Percentiles rank a stretch among this genome's conserved stretches.
Evolutionary conservation across 73 alveolate genomes (phyloP).

Genomic region (Durusdinium trenchii): DNA sequence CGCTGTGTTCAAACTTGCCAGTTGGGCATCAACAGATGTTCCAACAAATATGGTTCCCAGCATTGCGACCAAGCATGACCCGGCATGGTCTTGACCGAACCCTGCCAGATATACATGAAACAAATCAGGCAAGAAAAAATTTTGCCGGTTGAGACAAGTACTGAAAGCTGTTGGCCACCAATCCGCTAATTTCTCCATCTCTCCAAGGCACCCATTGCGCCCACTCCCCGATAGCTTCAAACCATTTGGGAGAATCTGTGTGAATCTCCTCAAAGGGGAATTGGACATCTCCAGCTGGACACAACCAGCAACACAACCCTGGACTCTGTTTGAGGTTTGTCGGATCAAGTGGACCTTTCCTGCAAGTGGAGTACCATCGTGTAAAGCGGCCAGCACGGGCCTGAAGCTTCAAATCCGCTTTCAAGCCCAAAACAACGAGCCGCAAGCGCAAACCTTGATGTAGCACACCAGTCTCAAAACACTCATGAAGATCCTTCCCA

Average conservation of each 20-base stretch:
- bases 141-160: neutral
- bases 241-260: neutral
- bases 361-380: neutral
- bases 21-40: neutral
- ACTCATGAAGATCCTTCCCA: neutral
- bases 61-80: conserved; percentile 26
- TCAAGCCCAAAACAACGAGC: neutral
- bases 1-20: neutral
- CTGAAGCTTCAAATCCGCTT: conserved; percentile 17
- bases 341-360: neutral
- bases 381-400: conserved; percentile 26
- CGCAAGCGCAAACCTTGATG: neutral
- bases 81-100: conserved; percentile 47
- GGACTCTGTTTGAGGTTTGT: neutral
- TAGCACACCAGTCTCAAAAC: neutral
- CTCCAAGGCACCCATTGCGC: conserved; percentile 24
- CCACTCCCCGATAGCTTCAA: neutral
- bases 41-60: neutral
- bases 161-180: neutral
- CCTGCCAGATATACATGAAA: conserved; percentile 40
- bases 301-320: conserved; percentile 2
- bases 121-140: neutral
- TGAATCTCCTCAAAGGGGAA: conserved; percentile 8
- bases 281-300: neutral
- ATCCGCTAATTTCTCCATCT: neutral